Evolutionary conservation across 1,284 basidiomycete species (phyloP).

Genomic region (Mycocalia duriaeana): DNA sequence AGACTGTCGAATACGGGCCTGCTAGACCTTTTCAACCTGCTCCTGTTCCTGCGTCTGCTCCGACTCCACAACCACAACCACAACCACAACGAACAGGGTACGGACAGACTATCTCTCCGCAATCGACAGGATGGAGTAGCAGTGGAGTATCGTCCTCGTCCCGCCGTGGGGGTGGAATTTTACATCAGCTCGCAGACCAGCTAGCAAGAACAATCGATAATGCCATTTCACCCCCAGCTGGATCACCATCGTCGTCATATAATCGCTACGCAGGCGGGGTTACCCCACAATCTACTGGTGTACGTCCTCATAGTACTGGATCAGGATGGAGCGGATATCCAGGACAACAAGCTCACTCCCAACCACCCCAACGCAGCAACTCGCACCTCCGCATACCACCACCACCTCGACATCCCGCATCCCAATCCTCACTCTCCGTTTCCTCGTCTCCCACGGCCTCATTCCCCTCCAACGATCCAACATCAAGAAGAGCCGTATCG

Average conservation of each 20-base stretch:
- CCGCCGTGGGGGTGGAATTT: neutral
- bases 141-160: neutral
- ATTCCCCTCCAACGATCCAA: no score
- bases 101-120: slow-evolving; percentile 8
- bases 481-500: neutral
- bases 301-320: no score
- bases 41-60: slow-evolving; percentile 3
- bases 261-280: neutral
- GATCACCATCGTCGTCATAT: neutral
- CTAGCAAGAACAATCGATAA: no score
- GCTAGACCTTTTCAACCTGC: slow-evolving; percentile 11
- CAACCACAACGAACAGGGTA: no score
- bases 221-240: neutral
- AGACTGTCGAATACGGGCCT: slow-evolving; percentile 13
- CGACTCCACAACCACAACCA: neutral
- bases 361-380: neutral
- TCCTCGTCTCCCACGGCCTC: neutral
- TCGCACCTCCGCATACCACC: neutral
- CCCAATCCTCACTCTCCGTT: neutral
- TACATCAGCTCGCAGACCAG: neutral
- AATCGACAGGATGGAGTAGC: neutral
- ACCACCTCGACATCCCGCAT: neutral
- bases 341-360: neutral
- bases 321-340: neutral
- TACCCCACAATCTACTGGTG: neutral